phyloP scores from a whole-genome alignment of 192 early-diverging fungal species.

The Entomortierella parvispora region DNA sequence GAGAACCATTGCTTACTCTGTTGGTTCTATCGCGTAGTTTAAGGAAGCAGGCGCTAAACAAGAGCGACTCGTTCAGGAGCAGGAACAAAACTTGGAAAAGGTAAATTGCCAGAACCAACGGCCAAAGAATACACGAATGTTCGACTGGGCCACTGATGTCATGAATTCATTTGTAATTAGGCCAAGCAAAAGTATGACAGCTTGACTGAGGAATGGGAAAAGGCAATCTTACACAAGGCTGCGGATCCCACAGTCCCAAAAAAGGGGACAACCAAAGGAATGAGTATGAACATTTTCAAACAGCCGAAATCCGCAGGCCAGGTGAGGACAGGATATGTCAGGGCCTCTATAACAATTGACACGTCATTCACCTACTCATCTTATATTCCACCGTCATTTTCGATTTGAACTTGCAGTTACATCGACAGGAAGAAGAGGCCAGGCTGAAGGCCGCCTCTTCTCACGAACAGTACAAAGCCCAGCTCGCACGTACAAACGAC shows the following conservation, averaged over 20 bases:
- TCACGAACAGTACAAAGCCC: conserved; percentile 85
- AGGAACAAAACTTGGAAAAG: conserved; percentile 86
- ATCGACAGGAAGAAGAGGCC: conserved; percentile 89
- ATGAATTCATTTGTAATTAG: conserved; percentile 27
- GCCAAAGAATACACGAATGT: background rate
- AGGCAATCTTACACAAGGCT: conserved; percentile 66
- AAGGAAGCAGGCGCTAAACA: conserved; percentile 84
- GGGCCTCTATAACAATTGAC: background rate
- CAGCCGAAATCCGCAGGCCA: conserved; percentile 68
- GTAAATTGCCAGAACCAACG: conserved; percentile 51
- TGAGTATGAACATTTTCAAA: conserved; percentile 59
- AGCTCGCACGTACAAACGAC: conserved; percentile 80
- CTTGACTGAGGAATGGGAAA: conserved; percentile 89
- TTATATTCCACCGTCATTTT: background rate
- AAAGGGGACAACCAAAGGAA: conserved; percentile 59
- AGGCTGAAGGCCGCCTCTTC: conserved; percentile 80
- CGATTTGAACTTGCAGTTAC: conserved; percentile 57
- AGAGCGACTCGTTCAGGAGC: conserved; percentile 79
- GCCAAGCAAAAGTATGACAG: conserved; percentile 83
- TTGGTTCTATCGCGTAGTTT: conserved; percentile 60
- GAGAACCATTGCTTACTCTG: no score
- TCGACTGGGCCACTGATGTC: background rate
- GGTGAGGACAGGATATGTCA: conserved; percentile 48
- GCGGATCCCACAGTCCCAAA: conserved; percentile 53
- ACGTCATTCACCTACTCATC: background rate